Base-by-base conservation (phyloP, 164 flowering plant species). In the Vitis vinifera region DNA sequence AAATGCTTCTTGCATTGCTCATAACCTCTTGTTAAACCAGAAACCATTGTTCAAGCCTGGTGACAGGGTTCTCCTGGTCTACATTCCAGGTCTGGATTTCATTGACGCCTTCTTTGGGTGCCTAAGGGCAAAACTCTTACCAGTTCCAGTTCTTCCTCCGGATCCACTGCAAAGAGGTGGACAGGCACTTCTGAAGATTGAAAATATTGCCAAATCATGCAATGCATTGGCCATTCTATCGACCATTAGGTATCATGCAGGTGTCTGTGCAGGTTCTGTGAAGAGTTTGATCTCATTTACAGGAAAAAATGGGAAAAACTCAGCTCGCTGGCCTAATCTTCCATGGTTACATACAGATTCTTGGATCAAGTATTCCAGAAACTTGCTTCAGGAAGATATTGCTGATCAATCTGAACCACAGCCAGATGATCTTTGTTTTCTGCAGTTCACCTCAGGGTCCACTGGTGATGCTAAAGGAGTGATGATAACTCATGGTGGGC, bases 391-490 rank as follows among this genome's bases (percentile, higher is more conserved):
- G 19, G 76, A 70, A 69, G 66, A 67, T 10, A 57, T 60, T 14
- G 27, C 55, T 59, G 58, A 53, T 65, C 73, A 75, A 56, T 70
- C 79, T 53, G 86, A 84, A 60, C 71, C 93, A 55, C 50, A 73
- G 30, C 80, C 86, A 53, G 75, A 75, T 66, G 91, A 91, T 62
- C 55, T 91, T 10, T 87, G 94, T 23, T 91, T 89, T 55, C 84
- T 91, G 66, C 94, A 91, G 30, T 91, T 89, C 78, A 91, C 97
- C 44, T 91, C 97, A 48, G 97, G 94, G 3, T 91, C 94, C 30
- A 91, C 94, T 1, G 92, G 92, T 44, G 97, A 91, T 81, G 92
- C 94, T 10, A 91, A 91, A 77, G 97, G 97, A 8, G 97, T 89
- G 68, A 87, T 91, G 90, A 88, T 91, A 51, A 88, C 92, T 75